These are phyloP conservation scores for Arthrobotrys pseudoclavata DNA, from an alignment of 2,329 filamentous ascomycete genomes.

Conservation along the genomic window DNA sequence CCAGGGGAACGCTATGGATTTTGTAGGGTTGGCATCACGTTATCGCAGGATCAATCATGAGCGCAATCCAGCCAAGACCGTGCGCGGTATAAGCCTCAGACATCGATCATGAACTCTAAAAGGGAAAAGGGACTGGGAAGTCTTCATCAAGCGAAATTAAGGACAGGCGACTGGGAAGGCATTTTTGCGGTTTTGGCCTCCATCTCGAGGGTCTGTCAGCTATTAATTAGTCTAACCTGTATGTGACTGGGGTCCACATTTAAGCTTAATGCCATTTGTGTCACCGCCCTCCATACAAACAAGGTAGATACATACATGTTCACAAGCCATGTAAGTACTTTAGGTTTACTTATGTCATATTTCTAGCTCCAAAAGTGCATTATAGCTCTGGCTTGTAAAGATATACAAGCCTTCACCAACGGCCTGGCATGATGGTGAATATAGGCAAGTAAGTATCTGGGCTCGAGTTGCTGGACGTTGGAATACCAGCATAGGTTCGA, in stretches of 20 bases:
- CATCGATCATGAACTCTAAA: conserved; percentile 5
- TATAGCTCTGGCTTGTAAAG: too few species aligned
- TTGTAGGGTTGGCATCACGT: conserved; percentile 22
- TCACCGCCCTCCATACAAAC: neutral
- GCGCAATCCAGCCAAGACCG: conserved; percentile 13
- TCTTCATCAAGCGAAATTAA: conserved; percentile 49
- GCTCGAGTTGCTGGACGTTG: too few species aligned
- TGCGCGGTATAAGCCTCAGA: conserved; percentile 6
- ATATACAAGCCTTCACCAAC: too few species aligned
- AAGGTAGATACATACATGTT: neutral
- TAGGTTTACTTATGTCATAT: too few species aligned
- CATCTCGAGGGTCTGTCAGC: neutral
- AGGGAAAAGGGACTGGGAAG: conserved; percentile 14
- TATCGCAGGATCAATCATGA: conserved; percentile 16
- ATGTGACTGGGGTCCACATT: neutral
- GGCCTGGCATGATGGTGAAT: neutral
- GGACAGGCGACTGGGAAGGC: conserved; percentile 44
- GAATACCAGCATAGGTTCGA: too few species aligned
- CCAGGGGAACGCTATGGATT: conserved; percentile 21
- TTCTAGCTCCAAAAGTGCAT: neutral
- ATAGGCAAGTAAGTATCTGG: too few species aligned
- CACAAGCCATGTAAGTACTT: neutral
- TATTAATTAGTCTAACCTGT: neutral
- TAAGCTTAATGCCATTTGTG: conserved; percentile 21
- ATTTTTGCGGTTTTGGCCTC: conserved; percentile 45